A percentile compares a stretch with the other conserved stretches of the same genome.
Conservation (phyloP, 2,329 filamentous ascomycete species). For the Aaosphaeria arxii region DNA sequence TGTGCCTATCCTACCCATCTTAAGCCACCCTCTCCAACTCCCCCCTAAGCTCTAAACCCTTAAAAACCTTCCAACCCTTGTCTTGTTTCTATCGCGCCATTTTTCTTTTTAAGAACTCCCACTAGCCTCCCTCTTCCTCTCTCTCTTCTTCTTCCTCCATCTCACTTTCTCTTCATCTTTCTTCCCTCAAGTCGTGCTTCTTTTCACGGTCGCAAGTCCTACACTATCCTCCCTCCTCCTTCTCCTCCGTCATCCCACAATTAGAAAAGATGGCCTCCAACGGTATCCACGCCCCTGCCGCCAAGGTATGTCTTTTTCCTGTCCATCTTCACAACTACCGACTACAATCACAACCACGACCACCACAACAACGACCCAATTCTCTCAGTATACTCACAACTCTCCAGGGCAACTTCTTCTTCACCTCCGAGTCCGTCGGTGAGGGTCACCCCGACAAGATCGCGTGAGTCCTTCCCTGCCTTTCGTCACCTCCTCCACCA, state of each 20-base stretch:
- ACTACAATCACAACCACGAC: too few species aligned
- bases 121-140: background rate
- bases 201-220: constrained; percentile 38
- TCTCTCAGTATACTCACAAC: constrained; percentile 9
- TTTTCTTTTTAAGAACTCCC: background rate
- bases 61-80: too few species aligned
- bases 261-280: constrained; percentile 17
- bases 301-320: constrained; percentile 18
- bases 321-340: background rate
- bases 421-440: constrained; percentile 53
- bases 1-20: too few species aligned
- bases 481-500: background rate
- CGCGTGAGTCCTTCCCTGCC: constrained; percentile 49
- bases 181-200: constrained; percentile 22
- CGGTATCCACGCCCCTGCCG: constrained; percentile 5
- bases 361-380: background rate
- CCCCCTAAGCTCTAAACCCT: too few species aligned
- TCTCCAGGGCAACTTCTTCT: constrained; percentile 41
- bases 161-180: constrained; percentile 16
- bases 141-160: background rate
- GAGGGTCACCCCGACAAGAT: constrained; percentile 87
- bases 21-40: too few species aligned
- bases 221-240: constrained; percentile 26
- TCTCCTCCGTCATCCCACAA: constrained; percentile 9
- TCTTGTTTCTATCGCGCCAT: background rate